Conservation (phyloP, 1,284 basidiomycete species). For the Marasmius fiardii region DNA sequence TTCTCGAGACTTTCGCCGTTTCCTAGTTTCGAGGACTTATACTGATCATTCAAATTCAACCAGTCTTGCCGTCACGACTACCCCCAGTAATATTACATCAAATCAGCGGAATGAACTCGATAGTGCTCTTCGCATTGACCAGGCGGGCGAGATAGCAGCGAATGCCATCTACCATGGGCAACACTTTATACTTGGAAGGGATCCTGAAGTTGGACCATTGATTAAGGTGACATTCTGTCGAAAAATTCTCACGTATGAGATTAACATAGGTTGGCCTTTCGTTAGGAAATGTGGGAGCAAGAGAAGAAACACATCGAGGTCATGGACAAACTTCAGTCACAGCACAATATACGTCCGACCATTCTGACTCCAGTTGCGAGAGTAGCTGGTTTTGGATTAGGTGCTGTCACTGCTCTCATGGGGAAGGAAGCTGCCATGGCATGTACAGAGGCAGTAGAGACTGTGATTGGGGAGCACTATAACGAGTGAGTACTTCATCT, state of each 20-base stretch:
- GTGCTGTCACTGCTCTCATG: constrained; percentile 83
- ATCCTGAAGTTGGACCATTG: constrained; percentile 60
- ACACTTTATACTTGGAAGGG: constrained; percentile 62
- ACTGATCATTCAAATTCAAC: constrained; percentile 8
- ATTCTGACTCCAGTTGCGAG: constrained; percentile 82
- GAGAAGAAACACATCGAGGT: constrained; percentile 91
- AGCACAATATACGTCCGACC: constrained; percentile 86
- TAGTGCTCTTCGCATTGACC: constrained; percentile 79
- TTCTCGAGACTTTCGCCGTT: neutral
- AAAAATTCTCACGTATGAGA: constrained; percentile 6
- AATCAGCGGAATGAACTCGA: constrained; percentile 51
- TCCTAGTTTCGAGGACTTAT: constrained; percentile 16
- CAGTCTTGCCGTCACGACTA: constrained; percentile 25
- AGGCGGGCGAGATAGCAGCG: constrained; percentile 90
- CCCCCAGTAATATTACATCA: constrained; percentile 45
- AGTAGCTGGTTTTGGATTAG: constrained; percentile 81
- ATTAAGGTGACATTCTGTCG: constrained; percentile 59
- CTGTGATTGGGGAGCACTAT: constrained; percentile 97
- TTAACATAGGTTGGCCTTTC: constrained; percentile 4
- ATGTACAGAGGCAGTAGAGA: constrained; percentile 97
- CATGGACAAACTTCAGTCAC: constrained; percentile 80
- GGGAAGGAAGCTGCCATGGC: constrained; percentile 96
- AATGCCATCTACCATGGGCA: constrained; percentile 93
- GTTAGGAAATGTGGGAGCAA: constrained; percentile 93
- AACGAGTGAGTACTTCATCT: constrained; percentile 73